Evolutionary conservation across 2,329 filamentous ascomycete species (phyloP), one percentile per base, ranked within the genome.

Genomic region (Aspergillus tamarii): DNA sequence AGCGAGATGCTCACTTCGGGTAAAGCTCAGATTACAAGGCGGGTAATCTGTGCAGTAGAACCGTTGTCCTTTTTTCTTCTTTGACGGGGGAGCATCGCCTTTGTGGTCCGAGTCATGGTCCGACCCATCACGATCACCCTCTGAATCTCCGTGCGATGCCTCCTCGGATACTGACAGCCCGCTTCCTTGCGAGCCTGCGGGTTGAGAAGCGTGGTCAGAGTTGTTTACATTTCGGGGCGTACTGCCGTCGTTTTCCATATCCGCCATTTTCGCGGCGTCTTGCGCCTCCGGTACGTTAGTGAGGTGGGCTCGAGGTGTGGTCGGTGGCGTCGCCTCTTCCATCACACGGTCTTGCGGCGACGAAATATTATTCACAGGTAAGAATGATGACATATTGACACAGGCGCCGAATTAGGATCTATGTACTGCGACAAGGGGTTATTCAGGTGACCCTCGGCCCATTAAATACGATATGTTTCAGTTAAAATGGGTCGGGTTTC

Each of bases 11-110:
- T 99, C 95, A 74, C 94, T 98, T 66, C 95, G 85, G 0, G 95
- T 98, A 76, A 99, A 99, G 78, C 93, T 97, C 63, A 99, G 79
- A 73, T 90, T 94, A 79, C 95, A 99, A 4, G 94, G 94, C 30
- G 94, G 94, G 71, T 93, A 98, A 36, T 97, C 93, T 4, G 91
- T 96, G 80, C 95, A 99, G 79, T 94, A 97, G 79, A 99, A 99
- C 53, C 93, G 88, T 77, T 97, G 93, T 0, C 93, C 93, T 79
- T 97, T 97, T 82, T 97, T 97, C 86, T 97, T 98, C 81, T 96
- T 96, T 59, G 86, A 89, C 10, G 91, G 90, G 66, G 90, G 87
- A n/a, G 48, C 88, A 82, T 73, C 71, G 55, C 90, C 88, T 12
- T 84, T 87, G 62, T 85, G 85, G 26, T 89, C 83, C 69, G 85